Evolutionary conservation across 2,329 filamentous ascomycete genomes (phyloP).

Genomic region (Cladobotryum mycophilum): DNA sequence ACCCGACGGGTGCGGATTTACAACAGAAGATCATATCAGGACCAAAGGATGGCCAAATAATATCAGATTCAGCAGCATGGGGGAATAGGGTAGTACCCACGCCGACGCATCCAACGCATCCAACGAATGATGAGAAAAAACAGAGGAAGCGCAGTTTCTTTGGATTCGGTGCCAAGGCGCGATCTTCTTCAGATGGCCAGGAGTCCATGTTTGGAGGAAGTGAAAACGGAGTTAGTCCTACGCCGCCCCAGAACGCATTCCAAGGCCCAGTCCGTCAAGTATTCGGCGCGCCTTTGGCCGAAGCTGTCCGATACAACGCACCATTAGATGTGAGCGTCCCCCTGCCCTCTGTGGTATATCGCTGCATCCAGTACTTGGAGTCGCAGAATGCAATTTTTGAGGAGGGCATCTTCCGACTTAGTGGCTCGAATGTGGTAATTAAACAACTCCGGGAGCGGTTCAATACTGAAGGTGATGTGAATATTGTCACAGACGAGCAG

Average conservation of each 20-base stretch:
- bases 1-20: slow-evolving; percentile 25
- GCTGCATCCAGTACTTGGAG: slow-evolving; percentile 89
- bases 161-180: slow-evolving; percentile 57
- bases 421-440: slow-evolving; percentile 93
- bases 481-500: slow-evolving; percentile 72
- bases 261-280: slow-evolving; percentile 59
- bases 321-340: slow-evolving; percentile 67
- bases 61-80: slow-evolving; percentile 78
- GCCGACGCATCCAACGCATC: slow-evolving; percentile 39
- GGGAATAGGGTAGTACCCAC: slow-evolving; percentile 63
- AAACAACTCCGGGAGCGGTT: slow-evolving; percentile 87
- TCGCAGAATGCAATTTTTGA: slow-evolving; percentile 74
- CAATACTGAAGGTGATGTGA: slow-evolving; percentile 86
- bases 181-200: slow-evolving; percentile 52
- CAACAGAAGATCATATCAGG: slow-evolving; percentile 63
- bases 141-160: slow-evolving; percentile 73
- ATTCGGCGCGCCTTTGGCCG: slow-evolving; percentile 78
- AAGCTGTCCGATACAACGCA: slow-evolving; percentile 76
- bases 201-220: slow-evolving; percentile 49
- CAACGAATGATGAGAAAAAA: slow-evolving; percentile 66
- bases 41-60: slow-evolving; percentile 76
- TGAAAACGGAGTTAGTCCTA: slow-evolving; percentile 39
- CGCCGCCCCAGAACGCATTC: slow-evolving; percentile 35
- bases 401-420: slow-evolving; percentile 94
- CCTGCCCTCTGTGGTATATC: slow-evolving; percentile 87